Conservation (phyloP, 2,329 filamentous ascomycete genomes). For the Fusarium nygamai region DNA sequence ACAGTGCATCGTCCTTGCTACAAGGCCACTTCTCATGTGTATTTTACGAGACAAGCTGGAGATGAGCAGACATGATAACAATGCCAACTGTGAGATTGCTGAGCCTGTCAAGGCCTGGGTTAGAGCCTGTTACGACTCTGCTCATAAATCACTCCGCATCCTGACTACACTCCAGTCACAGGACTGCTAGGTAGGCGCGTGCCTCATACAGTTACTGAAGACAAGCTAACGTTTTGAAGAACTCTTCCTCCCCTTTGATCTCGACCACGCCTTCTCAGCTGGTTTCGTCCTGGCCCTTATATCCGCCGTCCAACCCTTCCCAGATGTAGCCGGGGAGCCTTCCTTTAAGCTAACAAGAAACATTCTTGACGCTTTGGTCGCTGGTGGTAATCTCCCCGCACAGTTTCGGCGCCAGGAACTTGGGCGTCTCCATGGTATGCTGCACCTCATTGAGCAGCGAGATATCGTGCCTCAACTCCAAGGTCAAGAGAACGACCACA, state of each 20-base stretch:
- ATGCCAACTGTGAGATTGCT: neutral
- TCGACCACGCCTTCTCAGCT: neutral
- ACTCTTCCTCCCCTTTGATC: neutral
- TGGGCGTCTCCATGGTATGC: neutral
- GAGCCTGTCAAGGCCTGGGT: neutral
- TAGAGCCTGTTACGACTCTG: neutral
- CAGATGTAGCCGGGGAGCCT: neutral
- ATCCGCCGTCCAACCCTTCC: neutral
- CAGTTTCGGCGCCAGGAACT: neutral
- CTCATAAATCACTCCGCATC: neutral
- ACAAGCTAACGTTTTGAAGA: accelerated
- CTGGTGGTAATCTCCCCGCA: neutral
- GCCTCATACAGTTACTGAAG: neutral
- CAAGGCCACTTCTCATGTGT: neutral
- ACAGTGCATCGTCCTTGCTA: neutral
- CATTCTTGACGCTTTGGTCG: neutral
- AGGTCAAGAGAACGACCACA: neutral
- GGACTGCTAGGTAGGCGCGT: neutral
- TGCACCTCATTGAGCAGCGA: neutral
- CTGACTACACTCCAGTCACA: neutral
- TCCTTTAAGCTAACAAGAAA: neutral
- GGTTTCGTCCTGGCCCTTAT: neutral
- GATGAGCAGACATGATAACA: neutral
- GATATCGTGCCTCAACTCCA: neutral
- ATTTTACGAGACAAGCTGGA: neutral